Percentiles rank a stretch among this genome's conserved stretches.
Conservation (phyloP, 164 flowering plant species). For the Houttuynia cordata region DNA sequence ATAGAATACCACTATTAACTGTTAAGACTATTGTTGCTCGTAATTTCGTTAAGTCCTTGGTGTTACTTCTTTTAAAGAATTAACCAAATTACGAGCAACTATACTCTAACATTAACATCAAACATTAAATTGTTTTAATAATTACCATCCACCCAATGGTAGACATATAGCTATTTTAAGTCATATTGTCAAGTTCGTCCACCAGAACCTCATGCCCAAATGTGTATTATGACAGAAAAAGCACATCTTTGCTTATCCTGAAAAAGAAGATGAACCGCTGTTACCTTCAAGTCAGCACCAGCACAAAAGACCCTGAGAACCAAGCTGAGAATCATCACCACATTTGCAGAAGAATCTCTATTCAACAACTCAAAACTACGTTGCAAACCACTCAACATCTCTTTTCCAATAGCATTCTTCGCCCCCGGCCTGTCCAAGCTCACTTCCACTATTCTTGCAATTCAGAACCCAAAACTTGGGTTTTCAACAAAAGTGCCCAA, state of each 20-base stretch:
- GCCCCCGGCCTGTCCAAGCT: conserved; percentile 66
- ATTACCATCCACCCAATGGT: too few relatives aligned
- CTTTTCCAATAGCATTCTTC: conserved; percentile 75
- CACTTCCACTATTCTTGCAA: conserved; percentile 72
- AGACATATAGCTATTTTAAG: background rate
- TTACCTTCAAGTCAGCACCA: conserved; percentile 96
- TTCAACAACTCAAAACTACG: conserved; percentile 33
- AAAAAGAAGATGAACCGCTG: background rate
- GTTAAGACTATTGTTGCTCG: too few relatives aligned
- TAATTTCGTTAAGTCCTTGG: too few relatives aligned
- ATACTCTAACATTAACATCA: too few relatives aligned
- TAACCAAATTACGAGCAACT: too few relatives aligned
- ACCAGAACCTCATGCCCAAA: background rate
- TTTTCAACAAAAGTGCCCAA: background rate
- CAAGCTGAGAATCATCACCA: conserved; percentile 55
- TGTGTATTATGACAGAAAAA: too few relatives aligned
- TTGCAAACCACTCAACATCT: conserved; percentile 58
- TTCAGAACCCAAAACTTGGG: background rate
- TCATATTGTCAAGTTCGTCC: background rate
- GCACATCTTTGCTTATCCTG: too few relatives aligned
- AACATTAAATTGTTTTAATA: too few relatives aligned
- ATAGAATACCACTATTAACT: too few relatives aligned
- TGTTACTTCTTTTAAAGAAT: too few relatives aligned
- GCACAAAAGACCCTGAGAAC: conserved; percentile 86
- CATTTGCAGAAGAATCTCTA: conserved; percentile 48